A percentile compares a stretch with the other conserved stretches of the same genome.
Conservation (phyloP, 139 green algal genomes). For the Dunaliella sp. region DNA sequence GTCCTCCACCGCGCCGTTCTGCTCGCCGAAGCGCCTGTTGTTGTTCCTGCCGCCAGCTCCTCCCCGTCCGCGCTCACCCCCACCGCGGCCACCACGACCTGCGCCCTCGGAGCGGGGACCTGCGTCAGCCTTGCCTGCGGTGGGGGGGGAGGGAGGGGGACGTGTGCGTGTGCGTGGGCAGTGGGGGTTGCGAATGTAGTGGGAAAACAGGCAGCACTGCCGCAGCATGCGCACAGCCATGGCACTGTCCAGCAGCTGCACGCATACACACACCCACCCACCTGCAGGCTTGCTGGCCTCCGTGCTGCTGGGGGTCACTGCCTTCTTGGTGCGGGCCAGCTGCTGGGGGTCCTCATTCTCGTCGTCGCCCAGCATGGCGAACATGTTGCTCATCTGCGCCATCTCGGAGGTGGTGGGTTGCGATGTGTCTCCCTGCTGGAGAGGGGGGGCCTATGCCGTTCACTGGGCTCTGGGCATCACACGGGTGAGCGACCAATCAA, state of each 20-base stretch:
- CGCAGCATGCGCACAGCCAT: too few relatives aligned
- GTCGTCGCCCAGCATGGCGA: slow-evolving; percentile 37
- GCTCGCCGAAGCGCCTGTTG: slow-evolving; percentile 1
- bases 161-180: background rate
- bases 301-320: slow-evolving; percentile 30
- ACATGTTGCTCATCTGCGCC: slow-evolving; percentile 23
- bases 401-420: background rate
- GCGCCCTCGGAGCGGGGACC: slow-evolving; percentile 25
- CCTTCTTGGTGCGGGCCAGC: slow-evolving; percentile 27
- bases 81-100: slow-evolving; percentile 18
- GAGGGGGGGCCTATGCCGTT: background rate
- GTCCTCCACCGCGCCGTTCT: slow-evolving; percentile 14
- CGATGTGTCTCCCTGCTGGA: background rate
- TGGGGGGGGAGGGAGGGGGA: slow-evolving; percentile 17
- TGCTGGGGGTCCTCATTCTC: slow-evolving; percentile 38
- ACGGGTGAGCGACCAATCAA: too few relatives aligned
- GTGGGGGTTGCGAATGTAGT: too few relatives aligned
- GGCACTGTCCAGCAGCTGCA: too few relatives aligned
- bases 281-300: slow-evolving; percentile 9
- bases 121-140: slow-evolving; percentile 27
- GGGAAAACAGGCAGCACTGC: too few relatives aligned
- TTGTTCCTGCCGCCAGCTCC: slow-evolving; percentile 18
- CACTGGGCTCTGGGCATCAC: too few relatives aligned
- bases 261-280: too few relatives aligned
- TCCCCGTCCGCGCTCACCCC: slow-evolving; percentile 17